phyloP scores from a whole-genome alignment of 148 eudicot genomes.

The Rhododendron kiyosumense region DNA sequence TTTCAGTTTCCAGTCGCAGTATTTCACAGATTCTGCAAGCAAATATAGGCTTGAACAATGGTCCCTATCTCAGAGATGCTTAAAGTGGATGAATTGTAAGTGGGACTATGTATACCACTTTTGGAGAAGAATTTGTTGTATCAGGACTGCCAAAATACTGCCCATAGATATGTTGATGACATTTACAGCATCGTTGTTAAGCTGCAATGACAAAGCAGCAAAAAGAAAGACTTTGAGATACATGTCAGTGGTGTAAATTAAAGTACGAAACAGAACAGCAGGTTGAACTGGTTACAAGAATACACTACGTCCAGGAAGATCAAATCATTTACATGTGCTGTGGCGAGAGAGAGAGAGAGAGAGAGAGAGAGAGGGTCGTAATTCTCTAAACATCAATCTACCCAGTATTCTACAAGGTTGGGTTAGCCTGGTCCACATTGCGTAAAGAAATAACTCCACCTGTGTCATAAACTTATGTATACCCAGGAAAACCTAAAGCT shows the following conservation, averaged over 20 bases:
- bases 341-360: neutral
- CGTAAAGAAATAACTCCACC: neutral
- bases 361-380: neutral
- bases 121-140: slow-evolving; percentile 53
- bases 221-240: neutral
- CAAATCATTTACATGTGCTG: neutral
- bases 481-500: neutral
- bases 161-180: slow-evolving; percentile 88
- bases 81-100: neutral
- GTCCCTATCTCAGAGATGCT: neutral
- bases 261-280: neutral
- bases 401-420: neutral
- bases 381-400: neutral
- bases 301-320: neutral
- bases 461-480: neutral
- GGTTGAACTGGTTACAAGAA: neutral
- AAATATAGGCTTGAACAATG: neutral
- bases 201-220: slow-evolving; percentile 38
- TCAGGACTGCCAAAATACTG: slow-evolving; percentile 59
- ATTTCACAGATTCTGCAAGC: neutral
- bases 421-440: neutral
- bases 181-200: slow-evolving; percentile 82
- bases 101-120: slow-evolving; percentile 25
- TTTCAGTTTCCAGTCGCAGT: neutral
- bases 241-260: neutral